phyloP scores from a whole-genome alignment of 768 basidiomycete genomes.

The Tricholoma flavovirens region DNA sequence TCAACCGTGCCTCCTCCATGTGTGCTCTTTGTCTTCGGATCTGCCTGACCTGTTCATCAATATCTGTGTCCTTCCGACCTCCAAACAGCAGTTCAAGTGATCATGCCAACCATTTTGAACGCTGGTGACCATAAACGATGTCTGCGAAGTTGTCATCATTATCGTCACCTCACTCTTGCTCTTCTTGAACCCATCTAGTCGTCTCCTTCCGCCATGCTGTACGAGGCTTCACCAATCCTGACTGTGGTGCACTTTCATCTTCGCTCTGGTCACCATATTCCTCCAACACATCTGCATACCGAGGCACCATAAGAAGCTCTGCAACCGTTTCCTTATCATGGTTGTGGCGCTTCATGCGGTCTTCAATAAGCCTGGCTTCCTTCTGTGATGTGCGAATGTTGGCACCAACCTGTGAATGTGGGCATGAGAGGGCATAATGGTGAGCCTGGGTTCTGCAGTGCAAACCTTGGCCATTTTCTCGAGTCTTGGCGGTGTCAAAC shows the following conservation, averaged over 20 bases:
- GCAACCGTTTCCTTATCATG: slow-evolving; percentile 11
- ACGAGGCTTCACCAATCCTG: slow-evolving; percentile 2
- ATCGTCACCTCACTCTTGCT: not conserved
- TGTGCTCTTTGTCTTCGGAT: slow-evolving; percentile 6
- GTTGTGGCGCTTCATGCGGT: slow-evolving; percentile 11
- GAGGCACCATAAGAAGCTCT: slow-evolving; percentile 16
- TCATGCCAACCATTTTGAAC: slow-evolving; percentile 12
- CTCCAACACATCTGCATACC: slow-evolving; percentile 13
- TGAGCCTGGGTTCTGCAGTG: too few species aligned
- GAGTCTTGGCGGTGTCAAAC: slow-evolving; percentile 9
- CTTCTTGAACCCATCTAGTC: too few species aligned
- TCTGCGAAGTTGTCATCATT: slow-evolving; percentile 2
- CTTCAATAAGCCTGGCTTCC: slow-evolving; percentile 8
- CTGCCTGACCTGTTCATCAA: slow-evolving; percentile 5
- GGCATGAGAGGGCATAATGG: too few species aligned
- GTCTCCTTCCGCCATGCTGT: too few species aligned
- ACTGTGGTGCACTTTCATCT: not conserved
- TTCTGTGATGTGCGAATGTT: too few species aligned
- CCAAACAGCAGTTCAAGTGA: too few species aligned
- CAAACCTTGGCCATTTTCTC: too few species aligned
- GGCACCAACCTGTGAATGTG: slow-evolving; percentile 10
- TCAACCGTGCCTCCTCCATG: slow-evolving; percentile 12
- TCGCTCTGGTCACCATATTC: not conserved
- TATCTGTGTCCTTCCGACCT: slow-evolving; percentile 10
- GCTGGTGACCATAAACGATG: not conserved